These are phyloP conservation scores for Fusarium sp. DNA, from an alignment of 2,329 filamentous ascomycete species.

Conservation along the genomic window DNA sequence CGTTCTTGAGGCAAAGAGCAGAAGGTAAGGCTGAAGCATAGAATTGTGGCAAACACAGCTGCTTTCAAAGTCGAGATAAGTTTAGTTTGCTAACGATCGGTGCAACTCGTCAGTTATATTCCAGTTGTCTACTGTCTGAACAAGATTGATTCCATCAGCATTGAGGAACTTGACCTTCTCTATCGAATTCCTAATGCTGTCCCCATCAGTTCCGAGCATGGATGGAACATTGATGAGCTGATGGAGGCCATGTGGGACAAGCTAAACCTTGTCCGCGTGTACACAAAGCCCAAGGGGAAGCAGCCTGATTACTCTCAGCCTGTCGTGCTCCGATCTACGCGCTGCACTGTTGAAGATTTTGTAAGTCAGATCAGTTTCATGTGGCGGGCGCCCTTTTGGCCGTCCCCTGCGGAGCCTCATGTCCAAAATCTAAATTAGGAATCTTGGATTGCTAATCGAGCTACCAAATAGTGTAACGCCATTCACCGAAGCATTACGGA, in stretches of 20 bases:
- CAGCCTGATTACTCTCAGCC: conserved; percentile 91
- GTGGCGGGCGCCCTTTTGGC: conserved; percentile 2
- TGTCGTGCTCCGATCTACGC: conserved; percentile 84
- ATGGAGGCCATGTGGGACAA: conserved; percentile 99
- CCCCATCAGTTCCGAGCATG: conserved; percentile 95
- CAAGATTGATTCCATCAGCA: conserved; percentile 98
- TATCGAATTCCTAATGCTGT: conserved; percentile 98
- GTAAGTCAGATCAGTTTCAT: conserved; percentile 64
- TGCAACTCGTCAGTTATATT: conserved; percentile 75
- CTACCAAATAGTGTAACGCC: conserved; percentile 79
- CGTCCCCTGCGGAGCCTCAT: conserved; percentile 12
- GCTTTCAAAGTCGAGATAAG: neutral
- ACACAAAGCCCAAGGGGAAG: conserved; percentile 97
- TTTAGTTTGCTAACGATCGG: conserved; percentile 20
- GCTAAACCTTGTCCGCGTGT: conserved; percentile 87
- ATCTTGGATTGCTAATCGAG: conserved; percentile 47
- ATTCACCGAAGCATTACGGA: conserved; percentile 97
- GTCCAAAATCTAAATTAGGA: conserved; percentile 8
- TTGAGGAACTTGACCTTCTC: conserved; percentile 94
- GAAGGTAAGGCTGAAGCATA: conserved; percentile 53
- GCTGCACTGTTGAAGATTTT: conserved; percentile 95
- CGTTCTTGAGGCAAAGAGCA: conserved; percentile 89
- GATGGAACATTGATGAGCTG: conserved; percentile 97
- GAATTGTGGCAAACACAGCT: conserved; percentile 1
- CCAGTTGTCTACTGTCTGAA: conserved; percentile 99